Conservation (phyloP, 2,329 filamentous ascomycete species). For the Verticillium nonalfalfae region DNA sequence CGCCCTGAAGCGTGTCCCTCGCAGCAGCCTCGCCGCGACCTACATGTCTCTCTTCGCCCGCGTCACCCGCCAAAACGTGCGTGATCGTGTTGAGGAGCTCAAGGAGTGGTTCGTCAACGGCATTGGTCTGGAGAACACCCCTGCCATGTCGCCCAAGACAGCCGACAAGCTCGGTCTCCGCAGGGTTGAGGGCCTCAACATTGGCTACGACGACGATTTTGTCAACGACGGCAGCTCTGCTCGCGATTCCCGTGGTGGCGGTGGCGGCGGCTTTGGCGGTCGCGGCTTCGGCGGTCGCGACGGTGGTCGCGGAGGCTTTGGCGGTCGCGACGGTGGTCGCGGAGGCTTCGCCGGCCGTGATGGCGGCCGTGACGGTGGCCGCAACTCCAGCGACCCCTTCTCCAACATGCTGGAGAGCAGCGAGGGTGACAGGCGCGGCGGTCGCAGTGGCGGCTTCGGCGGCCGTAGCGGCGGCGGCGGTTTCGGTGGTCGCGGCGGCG, state of each 20-base stretch:
- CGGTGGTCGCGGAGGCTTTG: slow-evolving; percentile 3
- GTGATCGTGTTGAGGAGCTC: slow-evolving; percentile 37
- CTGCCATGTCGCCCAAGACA: slow-evolving; percentile 14
- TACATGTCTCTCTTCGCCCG: slow-evolving; percentile 55
- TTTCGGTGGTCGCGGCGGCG: slow-evolving; percentile 3
- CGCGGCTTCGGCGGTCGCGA: slow-evolving; percentile 9
- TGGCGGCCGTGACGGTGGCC: slow-evolving; percentile 13
- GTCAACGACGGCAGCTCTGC: slow-evolving; percentile 7
- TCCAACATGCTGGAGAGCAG: slow-evolving; percentile 8
- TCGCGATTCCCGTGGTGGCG: slow-evolving; percentile 5
- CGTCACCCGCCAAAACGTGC: slow-evolving; percentile 29
- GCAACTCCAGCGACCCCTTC: slow-evolving; percentile 13
- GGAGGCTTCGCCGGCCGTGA: slow-evolving; percentile 2
- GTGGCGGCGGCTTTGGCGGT: slow-evolving; percentile 5
- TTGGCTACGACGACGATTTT: slow-evolving; percentile 10
- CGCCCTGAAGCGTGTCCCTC: slow-evolving; percentile 20
- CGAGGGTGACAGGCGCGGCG: neutral
- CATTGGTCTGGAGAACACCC: slow-evolving; percentile 39
- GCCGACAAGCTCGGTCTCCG: slow-evolving; percentile 22
- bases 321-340: slow-evolving; percentile 8
- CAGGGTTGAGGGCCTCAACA: slow-evolving; percentile 24
- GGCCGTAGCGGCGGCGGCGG: slow-evolving; percentile 3
- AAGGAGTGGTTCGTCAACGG: slow-evolving; percentile 45
- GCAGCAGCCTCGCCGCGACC: slow-evolving; percentile 23
- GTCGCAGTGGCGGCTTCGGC: slow-evolving; percentile 5